Evolutionary conservation across 768 basidiomycete species (phyloP), one percentile per base, ranked within the genome.

Genomic region (Astraeus odoratus): DNA sequence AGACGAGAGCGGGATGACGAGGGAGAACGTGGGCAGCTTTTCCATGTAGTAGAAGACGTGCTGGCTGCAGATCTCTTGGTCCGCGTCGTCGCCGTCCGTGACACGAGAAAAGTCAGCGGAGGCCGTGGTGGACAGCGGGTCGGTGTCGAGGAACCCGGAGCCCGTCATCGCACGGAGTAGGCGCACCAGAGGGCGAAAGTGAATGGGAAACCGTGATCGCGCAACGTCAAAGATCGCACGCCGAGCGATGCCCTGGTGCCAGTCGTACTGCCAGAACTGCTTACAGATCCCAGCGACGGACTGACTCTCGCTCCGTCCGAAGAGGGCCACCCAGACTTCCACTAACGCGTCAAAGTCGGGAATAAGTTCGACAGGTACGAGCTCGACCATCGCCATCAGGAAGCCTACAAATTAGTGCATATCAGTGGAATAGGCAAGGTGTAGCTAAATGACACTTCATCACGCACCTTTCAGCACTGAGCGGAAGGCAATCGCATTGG

Each of bases 391-490:
- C 3, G 81, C 76, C 42, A 89, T 81, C 18, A 93, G 42, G 16
- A 94, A 76, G 31, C 89, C 91, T 94, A 29, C 37, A 30, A 16
- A 31, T 10, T 13, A 31, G n/a, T 10, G 25, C 47, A 34, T 26
- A 42, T 54, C 10, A 57, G 33, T 16, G 16, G 46, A n/a, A 3
- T 30, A 3, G 23, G 15, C 15, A n/a, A 20, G 13, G 13, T 34
- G 10, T 24, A 33, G 5, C 2, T 25, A 5, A 35, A 44, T 29
- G 10, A 16, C 4, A 58, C 70, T 26, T n/a, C n/a, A n/a, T n/a
- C n/a, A n/a, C n/a, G n/a, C 35, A 89, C 91, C 87, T 77, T 93
- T 95, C 43, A 92, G 53, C 12, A 92, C 82, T 5, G 87, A 86
- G 26, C 90, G 78, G 57, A 79, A 88, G 0, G 83, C 84, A 20